Percentiles rank a stretch among this genome's conserved stretches.
Conservation (phyloP, 202 grass and related monocot genomes). For the Cymbopogon flexuosus region DNA sequence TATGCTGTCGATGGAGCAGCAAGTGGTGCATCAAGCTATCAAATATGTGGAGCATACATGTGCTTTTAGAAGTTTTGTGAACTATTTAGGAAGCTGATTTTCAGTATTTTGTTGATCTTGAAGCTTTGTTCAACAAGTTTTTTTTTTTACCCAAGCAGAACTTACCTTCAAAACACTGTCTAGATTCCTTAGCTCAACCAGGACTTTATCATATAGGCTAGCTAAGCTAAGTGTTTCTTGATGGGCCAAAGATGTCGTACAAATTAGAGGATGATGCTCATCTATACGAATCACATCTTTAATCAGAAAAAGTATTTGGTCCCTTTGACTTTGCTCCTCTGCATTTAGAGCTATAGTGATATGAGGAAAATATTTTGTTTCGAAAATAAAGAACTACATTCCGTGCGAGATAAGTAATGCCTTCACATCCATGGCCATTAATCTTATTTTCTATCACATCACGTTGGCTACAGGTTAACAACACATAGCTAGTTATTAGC, state of each 20-base stretch:
- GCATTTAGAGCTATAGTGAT: not conserved
- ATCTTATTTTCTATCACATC: not conserved
- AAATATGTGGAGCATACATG: not conserved
- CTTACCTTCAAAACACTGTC: not conserved
- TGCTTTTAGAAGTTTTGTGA: not conserved
- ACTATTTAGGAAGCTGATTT: not conserved
- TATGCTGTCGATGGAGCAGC: not conserved
- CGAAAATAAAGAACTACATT: not conserved
- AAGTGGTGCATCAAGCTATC: not conserved
- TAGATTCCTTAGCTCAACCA: not conserved
- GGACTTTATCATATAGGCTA: slow-evolving; percentile 6
- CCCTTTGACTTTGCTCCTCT: not conserved
- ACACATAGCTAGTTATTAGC: slow-evolving; percentile 2
- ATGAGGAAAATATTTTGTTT: not conserved
- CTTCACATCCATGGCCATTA: slow-evolving; percentile 10
- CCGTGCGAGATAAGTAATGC: slow-evolving; percentile 17
- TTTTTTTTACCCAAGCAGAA: not conserved
- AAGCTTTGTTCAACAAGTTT: not conserved
- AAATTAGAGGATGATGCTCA: not conserved
- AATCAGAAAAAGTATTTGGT: not conserved
- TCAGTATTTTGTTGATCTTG: not conserved
- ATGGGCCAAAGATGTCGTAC: not conserved
- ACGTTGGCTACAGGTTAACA: not conserved
- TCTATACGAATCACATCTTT: not conserved
- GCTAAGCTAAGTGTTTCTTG: not conserved